phyloP scores from a whole-genome alignment of 2,329 filamentous ascomycete genomes.

The Neonectria faginata region DNA sequence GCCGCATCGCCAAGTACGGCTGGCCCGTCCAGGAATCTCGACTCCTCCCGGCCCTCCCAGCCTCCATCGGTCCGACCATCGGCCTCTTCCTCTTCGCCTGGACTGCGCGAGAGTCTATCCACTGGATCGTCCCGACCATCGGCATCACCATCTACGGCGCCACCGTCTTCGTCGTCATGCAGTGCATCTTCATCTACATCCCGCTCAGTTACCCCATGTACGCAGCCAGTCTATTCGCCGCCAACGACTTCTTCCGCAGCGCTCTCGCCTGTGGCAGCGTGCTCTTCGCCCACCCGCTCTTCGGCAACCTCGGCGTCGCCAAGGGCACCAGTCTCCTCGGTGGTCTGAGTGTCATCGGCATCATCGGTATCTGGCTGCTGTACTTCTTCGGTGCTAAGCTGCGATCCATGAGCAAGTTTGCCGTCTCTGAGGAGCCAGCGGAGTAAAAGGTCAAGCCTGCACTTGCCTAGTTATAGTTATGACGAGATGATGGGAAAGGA shows the following conservation, averaged over 20 bases:
- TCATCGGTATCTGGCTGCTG: constrained; percentile 69
- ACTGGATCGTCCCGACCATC: constrained; percentile 68
- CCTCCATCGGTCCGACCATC: constrained; percentile 64
- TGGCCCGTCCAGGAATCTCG: constrained; percentile 65
- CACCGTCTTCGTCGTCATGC: constrained; percentile 66
- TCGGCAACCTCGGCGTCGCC: constrained; percentile 68
- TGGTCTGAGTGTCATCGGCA: constrained; percentile 64
- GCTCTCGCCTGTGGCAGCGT: constrained; percentile 70
- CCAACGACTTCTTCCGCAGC: constrained; percentile 69
- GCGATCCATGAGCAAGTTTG: constrained; percentile 69
- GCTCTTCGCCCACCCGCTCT: constrained; percentile 71
- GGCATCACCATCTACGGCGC: constrained; percentile 67
- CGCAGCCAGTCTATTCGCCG: constrained; percentile 69
- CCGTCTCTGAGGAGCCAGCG: constrained; percentile 50
- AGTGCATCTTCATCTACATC: constrained; percentile 71
- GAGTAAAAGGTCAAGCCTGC: constrained; percentile 23
- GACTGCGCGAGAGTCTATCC: constrained; percentile 63
- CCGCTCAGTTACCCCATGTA: constrained; percentile 67
- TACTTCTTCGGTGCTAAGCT: constrained; percentile 68
- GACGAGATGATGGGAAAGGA: constrained; percentile 1
- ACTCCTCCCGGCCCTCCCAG: constrained; percentile 66
- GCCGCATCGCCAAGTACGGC: constrained; percentile 61
- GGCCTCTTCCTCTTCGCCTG: constrained; percentile 73
- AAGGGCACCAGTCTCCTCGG: constrained; percentile 68
- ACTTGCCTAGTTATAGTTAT: not conserved